Evolutionary conservation across 1,284 basidiomycete species (phyloP).

Genomic region (Grifola frondosa): DNA sequence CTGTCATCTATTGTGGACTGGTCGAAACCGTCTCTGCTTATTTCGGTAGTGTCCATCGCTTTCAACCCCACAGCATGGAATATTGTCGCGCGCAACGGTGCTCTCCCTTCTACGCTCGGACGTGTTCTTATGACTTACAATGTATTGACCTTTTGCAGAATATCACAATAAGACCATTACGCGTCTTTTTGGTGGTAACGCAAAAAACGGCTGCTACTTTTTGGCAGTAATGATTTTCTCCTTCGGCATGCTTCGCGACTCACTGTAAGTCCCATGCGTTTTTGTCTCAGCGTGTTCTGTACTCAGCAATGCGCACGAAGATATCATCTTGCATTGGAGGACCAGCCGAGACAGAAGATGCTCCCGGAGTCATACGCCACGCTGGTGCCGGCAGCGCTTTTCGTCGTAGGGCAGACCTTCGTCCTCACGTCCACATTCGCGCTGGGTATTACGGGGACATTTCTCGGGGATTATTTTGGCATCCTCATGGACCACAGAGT

Average conservation of each 20-base stretch:
- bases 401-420: slow-evolving; percentile 74
- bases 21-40: slow-evolving; percentile 62
- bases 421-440: slow-evolving; percentile 91
- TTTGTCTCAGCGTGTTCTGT: neutral
- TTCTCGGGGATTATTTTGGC: slow-evolving; percentile 98
- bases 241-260: slow-evolving; percentile 84
- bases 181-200: slow-evolving; percentile 72
- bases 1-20: slow-evolving; percentile 47
- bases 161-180: slow-evolving; percentile 87
- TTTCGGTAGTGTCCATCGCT: slow-evolving; percentile 63
- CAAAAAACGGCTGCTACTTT: slow-evolving; percentile 83
- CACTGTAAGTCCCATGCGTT: slow-evolving; percentile 57
- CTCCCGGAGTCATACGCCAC: slow-evolving; percentile 62
- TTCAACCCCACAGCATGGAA: slow-evolving; percentile 98
- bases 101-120: slow-evolving; percentile 23
- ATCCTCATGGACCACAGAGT: slow-evolving; percentile 91
- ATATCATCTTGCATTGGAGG: slow-evolving; percentile 68
- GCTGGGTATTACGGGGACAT: slow-evolving; percentile 91
- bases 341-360: slow-evolving; percentile 65
- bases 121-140: slow-evolving; percentile 1
- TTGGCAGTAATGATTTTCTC: slow-evolving; percentile 89
- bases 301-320: slow-evolving; percentile 35
- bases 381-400: slow-evolving; percentile 63
- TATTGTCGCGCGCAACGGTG: slow-evolving; percentile 90
- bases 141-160: slow-evolving; percentile 49